phyloP scores from a whole-genome alignment of 1,284 basidiomycete species.

The Lentinula novae-zelandiae region DNA sequence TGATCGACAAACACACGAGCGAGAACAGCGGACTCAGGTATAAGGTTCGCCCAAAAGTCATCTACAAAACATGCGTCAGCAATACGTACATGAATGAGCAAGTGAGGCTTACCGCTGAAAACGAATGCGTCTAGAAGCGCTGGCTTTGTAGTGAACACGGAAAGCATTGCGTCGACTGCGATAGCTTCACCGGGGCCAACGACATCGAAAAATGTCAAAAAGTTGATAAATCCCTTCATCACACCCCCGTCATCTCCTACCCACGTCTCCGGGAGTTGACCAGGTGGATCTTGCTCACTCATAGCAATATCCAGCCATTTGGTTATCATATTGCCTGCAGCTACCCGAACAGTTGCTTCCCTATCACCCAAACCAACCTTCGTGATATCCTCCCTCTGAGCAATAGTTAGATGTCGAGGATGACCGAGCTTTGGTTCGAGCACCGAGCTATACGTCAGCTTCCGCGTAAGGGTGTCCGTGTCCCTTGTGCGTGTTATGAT shows the following conservation, averaged over 20 bases:
- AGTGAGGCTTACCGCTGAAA: slow-evolving; percentile 61
- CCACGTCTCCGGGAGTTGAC: slow-evolving; percentile 29
- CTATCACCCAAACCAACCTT: slow-evolving; percentile 86
- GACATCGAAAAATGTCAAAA: slow-evolving; percentile 45
- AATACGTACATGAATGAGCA: not conserved
- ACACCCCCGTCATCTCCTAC: slow-evolving; percentile 45
- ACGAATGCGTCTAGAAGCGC: slow-evolving; percentile 55
- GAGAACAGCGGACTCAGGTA: slow-evolving; percentile 82
- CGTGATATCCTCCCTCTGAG: slow-evolving; percentile 77
- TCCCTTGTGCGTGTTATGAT: slow-evolving; percentile 86
- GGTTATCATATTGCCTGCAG: slow-evolving; percentile 75
- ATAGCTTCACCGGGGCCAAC: slow-evolving; percentile 41
- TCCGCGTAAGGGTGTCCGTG: slow-evolving; percentile 79
- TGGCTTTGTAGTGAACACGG: slow-evolving; percentile 38
- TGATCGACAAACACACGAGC: slow-evolving; percentile 85
- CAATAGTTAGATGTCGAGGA: slow-evolving; percentile 67
- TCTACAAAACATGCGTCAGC: slow-evolving; percentile 39
- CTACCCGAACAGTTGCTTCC: slow-evolving; percentile 78
- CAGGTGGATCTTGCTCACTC: slow-evolving; percentile 22
- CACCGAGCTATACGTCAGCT: slow-evolving; percentile 74
- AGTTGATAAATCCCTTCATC: slow-evolving; percentile 40
- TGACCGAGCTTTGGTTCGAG: slow-evolving; percentile 61
- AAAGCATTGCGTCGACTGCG: slow-evolving; percentile 42
- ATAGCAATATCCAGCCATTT: slow-evolving; percentile 69
- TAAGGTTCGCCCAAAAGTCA: slow-evolving; percentile 72